phyloP scores from a whole-genome alignment of 164 flowering plant species.

The Vitis vinifera region DNA sequence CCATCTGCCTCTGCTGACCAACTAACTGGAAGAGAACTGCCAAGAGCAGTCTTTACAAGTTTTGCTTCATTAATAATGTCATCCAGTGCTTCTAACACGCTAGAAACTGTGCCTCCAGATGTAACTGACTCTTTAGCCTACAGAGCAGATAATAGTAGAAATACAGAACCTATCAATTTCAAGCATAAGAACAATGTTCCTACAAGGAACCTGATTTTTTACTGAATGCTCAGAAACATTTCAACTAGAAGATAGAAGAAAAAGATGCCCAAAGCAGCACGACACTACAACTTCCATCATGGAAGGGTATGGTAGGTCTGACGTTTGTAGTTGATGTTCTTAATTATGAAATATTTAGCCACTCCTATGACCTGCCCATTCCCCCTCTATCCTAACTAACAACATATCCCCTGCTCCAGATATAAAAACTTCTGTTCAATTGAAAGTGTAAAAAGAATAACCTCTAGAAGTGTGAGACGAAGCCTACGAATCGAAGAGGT shows the following conservation, averaged over 20 bases:
- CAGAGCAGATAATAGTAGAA: background rate
- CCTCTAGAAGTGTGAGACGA: slow-evolving; percentile 76
- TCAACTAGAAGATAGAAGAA: no score
- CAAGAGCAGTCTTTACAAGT: slow-evolving; percentile 77
- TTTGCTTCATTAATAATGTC: slow-evolving; percentile 66
- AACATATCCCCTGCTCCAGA: no score
- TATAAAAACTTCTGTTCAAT: no score
- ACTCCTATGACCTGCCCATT: no score
- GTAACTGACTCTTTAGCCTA: slow-evolving; percentile 55
- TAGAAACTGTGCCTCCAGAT: slow-evolving; percentile 16
- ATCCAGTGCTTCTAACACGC: slow-evolving; percentile 36
- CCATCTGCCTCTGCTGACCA: slow-evolving; percentile 68
- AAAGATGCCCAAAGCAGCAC: no score
- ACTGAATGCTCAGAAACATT: no score
- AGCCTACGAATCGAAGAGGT: slow-evolving; percentile 69
- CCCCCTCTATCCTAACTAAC: no score
- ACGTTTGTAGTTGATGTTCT: no score
- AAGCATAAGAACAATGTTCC: background rate
- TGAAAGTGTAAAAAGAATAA: slow-evolving; percentile 14
- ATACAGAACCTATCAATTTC: background rate
- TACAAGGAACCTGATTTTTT: background rate
- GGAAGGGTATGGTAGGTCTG: no score
- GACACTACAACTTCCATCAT: no score
- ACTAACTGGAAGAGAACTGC: slow-evolving; percentile 87
- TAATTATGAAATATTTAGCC: no score